These are phyloP conservation scores for Debaryomyces prosopidis DNA, from an alignment of 805 yeast species.

Conservation along the genomic window DNA sequence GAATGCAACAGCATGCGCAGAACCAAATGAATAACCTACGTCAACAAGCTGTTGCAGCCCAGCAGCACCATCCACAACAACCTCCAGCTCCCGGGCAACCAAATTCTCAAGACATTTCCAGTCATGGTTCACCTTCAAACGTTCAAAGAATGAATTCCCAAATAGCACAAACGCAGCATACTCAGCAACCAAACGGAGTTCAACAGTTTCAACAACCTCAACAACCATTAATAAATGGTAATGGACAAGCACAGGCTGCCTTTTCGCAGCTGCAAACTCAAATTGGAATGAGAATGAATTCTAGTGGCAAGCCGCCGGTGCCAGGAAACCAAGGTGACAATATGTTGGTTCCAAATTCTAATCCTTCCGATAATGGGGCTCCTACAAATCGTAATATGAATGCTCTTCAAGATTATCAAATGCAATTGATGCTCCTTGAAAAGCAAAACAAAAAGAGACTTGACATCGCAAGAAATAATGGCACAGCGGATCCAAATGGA, in stretches of 20 bases:
- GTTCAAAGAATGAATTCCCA: constrained; percentile 14
- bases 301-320: not conserved
- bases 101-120: constrained; percentile 13
- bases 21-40: constrained; percentile 51
- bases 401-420: constrained; percentile 81
- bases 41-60: constrained; percentile 40
- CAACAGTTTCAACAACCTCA: constrained; percentile 10
- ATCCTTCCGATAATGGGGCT: constrained; percentile 5
- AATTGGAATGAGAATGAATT: constrained; percentile 15
- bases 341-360: constrained; percentile 2
- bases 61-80: constrained; percentile 14
- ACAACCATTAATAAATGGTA: constrained; percentile 8
- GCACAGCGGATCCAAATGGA: constrained; percentile 16
- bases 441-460: constrained; percentile 72
- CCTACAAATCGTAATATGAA: constrained; percentile 35
- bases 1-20: constrained; percentile 49
- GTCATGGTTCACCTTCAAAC: constrained; percentile 18
- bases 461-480: constrained; percentile 48
- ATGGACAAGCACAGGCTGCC: constrained; percentile 5
- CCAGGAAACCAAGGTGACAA: not conserved
- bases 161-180: constrained; percentile 14
- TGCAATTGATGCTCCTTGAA: constrained; percentile 73
- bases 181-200: constrained; percentile 13
- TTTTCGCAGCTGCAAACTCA: constrained; percentile 9
- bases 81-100: not conserved